phyloP scores from a whole-genome alignment of 1,284 basidiomycete species.

The Pseudozyma sp. region DNA sequence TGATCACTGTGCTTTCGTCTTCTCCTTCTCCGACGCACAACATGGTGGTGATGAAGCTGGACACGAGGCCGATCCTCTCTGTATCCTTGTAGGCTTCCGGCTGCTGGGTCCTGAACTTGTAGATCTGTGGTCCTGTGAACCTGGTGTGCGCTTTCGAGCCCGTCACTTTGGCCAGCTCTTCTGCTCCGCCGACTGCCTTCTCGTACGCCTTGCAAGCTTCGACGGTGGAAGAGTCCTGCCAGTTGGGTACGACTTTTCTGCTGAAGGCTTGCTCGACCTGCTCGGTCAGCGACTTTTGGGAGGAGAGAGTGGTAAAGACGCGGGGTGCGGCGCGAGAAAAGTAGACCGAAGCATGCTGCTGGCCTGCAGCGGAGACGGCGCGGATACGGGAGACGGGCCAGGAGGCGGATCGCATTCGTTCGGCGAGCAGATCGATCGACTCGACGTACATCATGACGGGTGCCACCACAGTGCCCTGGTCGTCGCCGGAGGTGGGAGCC shows the following conservation, averaged over 20 bases:
- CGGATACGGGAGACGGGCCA: conserved; percentile 75
- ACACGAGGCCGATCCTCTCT: conserved; percentile 81
- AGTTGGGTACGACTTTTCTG: conserved; percentile 80
- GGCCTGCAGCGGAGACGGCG: conserved; percentile 80
- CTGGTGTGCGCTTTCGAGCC: conserved; percentile 87
- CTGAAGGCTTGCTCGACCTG: conserved; percentile 77
- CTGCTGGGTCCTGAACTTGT: conserved; percentile 74
- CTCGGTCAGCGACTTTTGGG: conserved; percentile 72
- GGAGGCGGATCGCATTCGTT: conserved; percentile 75
- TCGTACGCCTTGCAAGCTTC: conserved; percentile 78
- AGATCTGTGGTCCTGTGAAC: conserved; percentile 88
- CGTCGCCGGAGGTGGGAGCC: conserved; percentile 17
- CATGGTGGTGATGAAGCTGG: conserved; percentile 84
- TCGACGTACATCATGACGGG: conserved; percentile 87
- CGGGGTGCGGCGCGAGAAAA: conserved; percentile 77
- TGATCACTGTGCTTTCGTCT: conserved; percentile 70
- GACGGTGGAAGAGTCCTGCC: conserved; percentile 90
- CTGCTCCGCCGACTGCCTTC: conserved; percentile 75
- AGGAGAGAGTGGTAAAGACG: conserved; percentile 74
- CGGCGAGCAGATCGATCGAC: conserved; percentile 82
- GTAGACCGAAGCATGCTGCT: conserved; percentile 93
- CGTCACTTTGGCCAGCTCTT: conserved; percentile 78
- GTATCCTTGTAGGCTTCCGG: conserved; percentile 78
- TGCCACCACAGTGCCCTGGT: conserved; percentile 74
- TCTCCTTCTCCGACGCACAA: conserved; percentile 72